Percentiles rank a stretch among this genome's conserved stretches.
Conservation (phyloP, 2,329 filamentous ascomycete species). For the Chaetothyriales sp. region DNA sequence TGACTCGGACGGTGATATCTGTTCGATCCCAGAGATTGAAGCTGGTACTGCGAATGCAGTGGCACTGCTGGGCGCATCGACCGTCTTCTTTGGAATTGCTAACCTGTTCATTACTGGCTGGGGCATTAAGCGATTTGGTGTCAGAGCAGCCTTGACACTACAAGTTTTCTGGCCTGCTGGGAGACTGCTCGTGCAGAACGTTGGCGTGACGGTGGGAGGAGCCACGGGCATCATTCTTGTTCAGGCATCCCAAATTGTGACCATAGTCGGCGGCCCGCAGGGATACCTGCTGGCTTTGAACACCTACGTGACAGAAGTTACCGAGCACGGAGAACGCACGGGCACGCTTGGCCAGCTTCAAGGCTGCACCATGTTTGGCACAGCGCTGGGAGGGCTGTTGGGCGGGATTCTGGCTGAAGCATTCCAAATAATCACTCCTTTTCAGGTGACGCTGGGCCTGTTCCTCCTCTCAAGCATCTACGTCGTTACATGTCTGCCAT, state of each 20-base stretch:
- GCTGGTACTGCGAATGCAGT: conserved; percentile 51
- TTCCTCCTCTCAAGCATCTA: conserved; percentile 35
- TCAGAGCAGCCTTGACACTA: conserved; percentile 47
- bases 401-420: conserved; percentile 52
- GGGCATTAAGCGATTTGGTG: conserved; percentile 52
- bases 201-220: conserved; percentile 51
- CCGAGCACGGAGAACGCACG: conserved; percentile 46
- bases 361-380: conserved; percentile 54
- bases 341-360: conserved; percentile 52
- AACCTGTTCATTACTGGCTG: conserved; percentile 57
- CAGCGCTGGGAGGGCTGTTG: conserved; percentile 49
- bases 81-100: conserved; percentile 52
- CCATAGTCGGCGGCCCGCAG: conserved; percentile 52
- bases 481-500: conserved; percentile 30
- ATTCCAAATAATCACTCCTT: conserved; percentile 51
- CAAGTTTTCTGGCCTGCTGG: conserved; percentile 53
- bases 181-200: conserved; percentile 48
- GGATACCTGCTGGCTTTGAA: conserved; percentile 59
- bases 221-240: conserved; percentile 52
- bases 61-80: conserved; percentile 52
- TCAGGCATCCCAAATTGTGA: conserved; percentile 54
- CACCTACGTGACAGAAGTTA: conserved; percentile 53
- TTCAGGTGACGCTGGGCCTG: conserved; percentile 47
- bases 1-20: conserved; percentile 36
- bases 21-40: conserved; percentile 48